Conservation (phyloP, 2,329 filamentous ascomycete genomes). For the Arthrocladium fulminans region DNA sequence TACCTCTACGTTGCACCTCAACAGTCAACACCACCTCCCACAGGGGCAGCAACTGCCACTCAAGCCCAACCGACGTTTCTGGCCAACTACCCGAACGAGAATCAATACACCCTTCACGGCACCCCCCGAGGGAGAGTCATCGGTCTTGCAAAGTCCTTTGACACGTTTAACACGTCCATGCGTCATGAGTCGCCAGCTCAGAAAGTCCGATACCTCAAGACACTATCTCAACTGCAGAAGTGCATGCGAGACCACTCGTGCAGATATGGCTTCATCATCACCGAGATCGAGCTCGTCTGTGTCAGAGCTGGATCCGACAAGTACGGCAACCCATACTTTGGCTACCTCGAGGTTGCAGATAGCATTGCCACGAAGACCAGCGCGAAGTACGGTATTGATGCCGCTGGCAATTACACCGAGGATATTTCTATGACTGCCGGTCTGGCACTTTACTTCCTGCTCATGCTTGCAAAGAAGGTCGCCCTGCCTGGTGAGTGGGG, state of each 20-base stretch:
- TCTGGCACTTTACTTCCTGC: conserved; percentile 54
- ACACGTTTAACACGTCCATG: conserved; percentile 94
- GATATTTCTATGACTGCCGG: conserved; percentile 14
- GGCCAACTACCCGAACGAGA: conserved; percentile 46
- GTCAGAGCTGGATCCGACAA: conserved; percentile 66
- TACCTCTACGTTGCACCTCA: conserved; percentile 33
- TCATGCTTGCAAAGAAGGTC: conserved; percentile 56
- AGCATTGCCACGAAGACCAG: conserved; percentile 47
- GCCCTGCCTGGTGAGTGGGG: conserved; percentile 49
- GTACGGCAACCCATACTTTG: conserved; percentile 65
- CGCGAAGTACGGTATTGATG: conserved; percentile 14
- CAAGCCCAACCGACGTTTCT: conserved; percentile 44
- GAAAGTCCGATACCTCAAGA: conserved; percentile 80
- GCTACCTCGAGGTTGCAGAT: conserved; percentile 67
- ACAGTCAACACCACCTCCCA: conserved; percentile 15
- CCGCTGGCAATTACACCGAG: conserved; percentile 9
- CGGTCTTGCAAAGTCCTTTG: conserved; percentile 82
- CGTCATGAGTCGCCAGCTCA: conserved; percentile 74
- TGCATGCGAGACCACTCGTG: conserved; percentile 90
- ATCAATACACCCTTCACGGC: conserved; percentile 36
- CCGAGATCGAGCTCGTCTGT: conserved; percentile 87
- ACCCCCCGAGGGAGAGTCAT: conserved; percentile 56
- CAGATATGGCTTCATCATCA: conserved; percentile 92
- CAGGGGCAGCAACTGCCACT: conserved; percentile 28
- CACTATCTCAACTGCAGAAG: conserved; percentile 75